Conservation (phyloP, 192 early-diverging fungal genomes). For the Obelidium mucronatum region DNA sequence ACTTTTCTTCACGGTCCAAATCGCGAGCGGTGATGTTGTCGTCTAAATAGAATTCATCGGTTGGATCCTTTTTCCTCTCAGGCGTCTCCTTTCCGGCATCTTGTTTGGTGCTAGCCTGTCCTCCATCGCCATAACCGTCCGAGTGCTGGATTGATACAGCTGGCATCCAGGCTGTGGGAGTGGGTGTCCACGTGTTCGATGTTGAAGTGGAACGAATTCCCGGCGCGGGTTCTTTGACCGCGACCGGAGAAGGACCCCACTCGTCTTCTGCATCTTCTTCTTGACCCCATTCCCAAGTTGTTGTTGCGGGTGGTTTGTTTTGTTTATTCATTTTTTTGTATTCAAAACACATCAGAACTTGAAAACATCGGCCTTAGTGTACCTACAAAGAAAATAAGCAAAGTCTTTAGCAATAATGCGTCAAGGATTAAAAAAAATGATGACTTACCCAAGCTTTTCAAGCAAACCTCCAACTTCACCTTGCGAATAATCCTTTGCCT, state of each 20-base stretch:
- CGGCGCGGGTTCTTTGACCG: background rate
- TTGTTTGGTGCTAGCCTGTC: too few species aligned
- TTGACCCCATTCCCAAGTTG: too few species aligned
- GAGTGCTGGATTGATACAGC: background rate
- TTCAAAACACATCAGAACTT: constrained; percentile 19
- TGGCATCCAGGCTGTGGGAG: too few species aligned
- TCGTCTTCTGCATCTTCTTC: background rate
- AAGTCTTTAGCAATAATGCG: background rate
- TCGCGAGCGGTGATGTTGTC: constrained; percentile 2
- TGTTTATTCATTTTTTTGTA: background rate
- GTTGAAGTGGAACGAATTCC: background rate
- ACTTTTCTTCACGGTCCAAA: background rate
- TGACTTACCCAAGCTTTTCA: constrained; percentile 57
- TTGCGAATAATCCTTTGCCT: constrained; percentile 76
- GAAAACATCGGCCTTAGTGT: constrained; percentile 33
- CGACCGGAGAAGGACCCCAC: background rate
- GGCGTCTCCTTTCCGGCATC: too few species aligned
- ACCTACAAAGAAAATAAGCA: too few species aligned
- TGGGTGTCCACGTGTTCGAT: background rate
- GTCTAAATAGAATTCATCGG: constrained; percentile 2
- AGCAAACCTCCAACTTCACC: constrained; percentile 54
- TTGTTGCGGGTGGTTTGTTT: too few species aligned
- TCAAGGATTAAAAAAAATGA: background rate
- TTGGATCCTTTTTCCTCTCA: background rate
- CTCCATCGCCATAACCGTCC: too few species aligned